These are phyloP conservation scores for Orbilia brochopaga DNA, from an alignment of 2,329 filamentous ascomycete species.

Conservation along the genomic window DNA sequence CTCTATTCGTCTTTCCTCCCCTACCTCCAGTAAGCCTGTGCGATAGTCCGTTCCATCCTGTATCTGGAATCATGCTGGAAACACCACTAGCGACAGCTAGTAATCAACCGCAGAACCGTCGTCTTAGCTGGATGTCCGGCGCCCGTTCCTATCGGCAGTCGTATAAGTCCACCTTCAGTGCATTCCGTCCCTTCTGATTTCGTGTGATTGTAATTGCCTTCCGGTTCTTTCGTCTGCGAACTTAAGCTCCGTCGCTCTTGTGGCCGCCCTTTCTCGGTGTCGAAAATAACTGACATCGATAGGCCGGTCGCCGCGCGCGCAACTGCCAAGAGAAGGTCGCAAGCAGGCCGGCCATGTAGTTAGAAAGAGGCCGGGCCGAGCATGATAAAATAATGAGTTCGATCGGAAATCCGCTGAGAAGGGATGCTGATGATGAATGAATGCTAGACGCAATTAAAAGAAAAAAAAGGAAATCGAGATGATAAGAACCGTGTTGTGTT, in stretches of 20 bases:
- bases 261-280: constrained; percentile 32
- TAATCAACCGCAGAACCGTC: neutral
- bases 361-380: constrained; percentile 20
- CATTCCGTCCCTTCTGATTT: constrained; percentile 4
- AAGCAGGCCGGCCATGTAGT: constrained; percentile 10
- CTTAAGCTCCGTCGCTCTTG: neutral
- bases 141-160: too few relatives aligned
- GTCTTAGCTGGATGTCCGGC: too few relatives aligned
- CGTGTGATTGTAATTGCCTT: neutral
- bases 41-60: neutral
- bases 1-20: neutral
- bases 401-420: constrained; percentile 41
- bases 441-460: too few relatives aligned
- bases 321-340: constrained; percentile 21
- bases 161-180: too few relatives aligned
- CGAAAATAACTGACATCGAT: constrained; percentile 49
- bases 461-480: constrained; percentile 22
- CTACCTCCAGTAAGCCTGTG: neutral
- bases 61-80: neutral
- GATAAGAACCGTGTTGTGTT: constrained; percentile 10
- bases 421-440: constrained; percentile 8
- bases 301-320: constrained; percentile 20
- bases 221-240: constrained; percentile 3
- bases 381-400: constrained; percentile 29
- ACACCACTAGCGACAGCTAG: neutral